A percentile compares a stretch with the other conserved stretches of the same genome.
Evolutionary conservation across 495 filamentous ascomycete species (phyloP).

Genomic region (Sordaria brevicollis): DNA sequence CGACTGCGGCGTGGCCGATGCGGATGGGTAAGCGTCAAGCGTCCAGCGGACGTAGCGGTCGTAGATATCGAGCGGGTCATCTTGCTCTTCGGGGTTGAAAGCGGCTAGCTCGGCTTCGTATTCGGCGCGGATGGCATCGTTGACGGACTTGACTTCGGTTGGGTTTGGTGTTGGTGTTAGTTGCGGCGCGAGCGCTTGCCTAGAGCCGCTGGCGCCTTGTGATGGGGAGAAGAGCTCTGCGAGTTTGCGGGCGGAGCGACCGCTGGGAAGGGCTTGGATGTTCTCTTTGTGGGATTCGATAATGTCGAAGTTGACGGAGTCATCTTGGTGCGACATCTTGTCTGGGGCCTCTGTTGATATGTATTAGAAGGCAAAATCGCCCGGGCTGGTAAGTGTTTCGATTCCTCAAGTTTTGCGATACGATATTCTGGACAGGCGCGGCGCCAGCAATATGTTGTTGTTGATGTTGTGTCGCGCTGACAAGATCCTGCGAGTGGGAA

Average conservation of each 20-base stretch:
- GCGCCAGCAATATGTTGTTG: not conserved
- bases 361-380: not conserved
- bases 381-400: not conserved
- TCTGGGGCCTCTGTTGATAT: not conserved
- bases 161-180: constrained; percentile 39
- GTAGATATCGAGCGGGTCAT: constrained; percentile 92
- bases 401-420: not conserved
- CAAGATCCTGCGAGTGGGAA: not conserved
- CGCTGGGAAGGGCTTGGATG: constrained; percentile 83
- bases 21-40: constrained; percentile 85
- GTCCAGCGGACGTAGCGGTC: constrained; percentile 97
- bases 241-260: constrained; percentile 81
- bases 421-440: not conserved
- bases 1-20: constrained; percentile 82
- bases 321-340: constrained; percentile 38
- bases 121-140: constrained; percentile 68
- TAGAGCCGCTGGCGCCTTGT: constrained; percentile 39
- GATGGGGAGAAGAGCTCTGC: constrained; percentile 71
- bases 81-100: constrained; percentile 58
- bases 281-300: constrained; percentile 98
- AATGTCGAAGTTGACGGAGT: constrained; percentile 78
- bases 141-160: constrained; percentile 60
- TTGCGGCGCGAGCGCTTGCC: not conserved
- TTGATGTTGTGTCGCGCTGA: not conserved
- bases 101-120: constrained; percentile 74